phyloP scores from a whole-genome alignment of 257 asterid species.

The Anisodus acutangulus region DNA sequence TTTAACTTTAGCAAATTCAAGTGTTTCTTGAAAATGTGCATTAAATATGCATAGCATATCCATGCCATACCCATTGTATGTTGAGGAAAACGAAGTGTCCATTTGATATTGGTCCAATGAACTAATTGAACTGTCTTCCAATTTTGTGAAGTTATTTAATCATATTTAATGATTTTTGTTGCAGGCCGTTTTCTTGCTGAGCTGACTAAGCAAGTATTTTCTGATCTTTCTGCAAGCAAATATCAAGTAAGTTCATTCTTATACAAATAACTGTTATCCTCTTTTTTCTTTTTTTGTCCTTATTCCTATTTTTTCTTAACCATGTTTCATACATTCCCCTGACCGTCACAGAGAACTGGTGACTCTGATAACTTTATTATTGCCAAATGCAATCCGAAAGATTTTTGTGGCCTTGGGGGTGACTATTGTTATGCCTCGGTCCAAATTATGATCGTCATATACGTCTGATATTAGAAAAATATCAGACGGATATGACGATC shows the following conservation, averaged over 20 bases:
- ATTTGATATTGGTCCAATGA: not conserved
- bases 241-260: constrained; percentile 68
- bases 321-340: not conserved
- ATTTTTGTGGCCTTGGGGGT: not conserved
- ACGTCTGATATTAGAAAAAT: not conserved
- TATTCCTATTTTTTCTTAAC: not conserved
- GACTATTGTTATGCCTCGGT: constrained; percentile 9
- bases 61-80: constrained; percentile 5
- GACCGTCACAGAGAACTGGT: not conserved
- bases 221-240: constrained; percentile 86
- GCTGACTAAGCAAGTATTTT: constrained; percentile 91
- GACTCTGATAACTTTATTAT: not conserved
- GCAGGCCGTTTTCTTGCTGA: constrained; percentile 97
- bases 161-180: constrained; percentile 36
- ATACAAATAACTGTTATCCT: not conserved
- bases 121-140: not conserved
- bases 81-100: not conserved
- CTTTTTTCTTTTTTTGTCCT: not conserved
- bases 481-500: not conserved
- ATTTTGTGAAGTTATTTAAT: not conserved
- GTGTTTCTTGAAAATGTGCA: not conserved
- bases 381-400: not conserved
- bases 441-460: not conserved
- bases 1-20: constrained; percentile 17
- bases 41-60: constrained; percentile 12